These are phyloP conservation scores for Epichloe festucae DNA, from an alignment of 2,329 filamentous ascomycete species.

Conservation along the genomic window DNA sequence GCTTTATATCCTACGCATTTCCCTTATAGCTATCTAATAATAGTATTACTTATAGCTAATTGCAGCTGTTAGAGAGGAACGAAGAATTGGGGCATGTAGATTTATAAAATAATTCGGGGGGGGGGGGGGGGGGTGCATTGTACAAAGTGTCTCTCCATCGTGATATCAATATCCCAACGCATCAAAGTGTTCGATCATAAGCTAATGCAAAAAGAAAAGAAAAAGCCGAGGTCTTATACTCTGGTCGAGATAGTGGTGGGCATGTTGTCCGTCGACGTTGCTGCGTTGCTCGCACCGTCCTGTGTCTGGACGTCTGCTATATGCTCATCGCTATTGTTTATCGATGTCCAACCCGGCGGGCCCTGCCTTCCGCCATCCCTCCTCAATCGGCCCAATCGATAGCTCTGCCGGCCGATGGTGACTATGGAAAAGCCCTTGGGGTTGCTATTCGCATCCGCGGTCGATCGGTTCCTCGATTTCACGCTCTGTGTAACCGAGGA, in stretches of 20 bases:
- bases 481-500: conserved; percentile 7
- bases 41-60: no score
- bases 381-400: conserved; percentile 7
- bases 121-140: no score
- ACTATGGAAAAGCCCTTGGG: conserved; percentile 5
- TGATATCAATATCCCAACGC: no score
- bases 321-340: conserved; percentile 12
- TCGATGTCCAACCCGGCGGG: conserved; percentile 11
- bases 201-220: no score
- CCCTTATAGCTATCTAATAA: no score
- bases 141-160: no score
- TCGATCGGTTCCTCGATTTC: conserved; percentile 3
- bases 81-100: no score
- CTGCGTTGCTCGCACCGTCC: neutral
- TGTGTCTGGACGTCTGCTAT: conserved; percentile 3
- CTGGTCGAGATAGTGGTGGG: neutral
- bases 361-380: conserved; percentile 7
- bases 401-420: conserved; percentile 11
- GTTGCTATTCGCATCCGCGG: neutral
- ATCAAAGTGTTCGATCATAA: neutral
- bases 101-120: no score
- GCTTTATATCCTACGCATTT: no score
- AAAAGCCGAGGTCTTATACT: neutral
- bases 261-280: neutral
- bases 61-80: no score